A percentile compares a stretch with the other conserved stretches of the same genome.
Evolutionary conservation across 2,329 filamentous ascomycete species (phyloP).

Genomic region (Diplocarpon rosae): DNA sequence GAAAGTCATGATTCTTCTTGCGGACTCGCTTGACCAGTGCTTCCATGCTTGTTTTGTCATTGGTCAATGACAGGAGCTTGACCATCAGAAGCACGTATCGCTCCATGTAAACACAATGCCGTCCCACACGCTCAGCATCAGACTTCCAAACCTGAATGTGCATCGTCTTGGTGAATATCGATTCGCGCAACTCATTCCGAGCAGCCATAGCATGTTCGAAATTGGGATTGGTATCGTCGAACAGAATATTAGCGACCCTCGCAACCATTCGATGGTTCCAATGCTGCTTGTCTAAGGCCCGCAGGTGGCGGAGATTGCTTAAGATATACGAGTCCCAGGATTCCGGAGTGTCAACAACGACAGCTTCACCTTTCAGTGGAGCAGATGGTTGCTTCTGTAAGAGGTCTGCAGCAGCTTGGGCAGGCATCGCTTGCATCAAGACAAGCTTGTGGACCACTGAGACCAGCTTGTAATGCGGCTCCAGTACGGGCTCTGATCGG

Average conservation of each 20-base stretch:
- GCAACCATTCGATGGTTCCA: constrained; percentile 67
- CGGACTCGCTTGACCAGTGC: constrained; percentile 52
- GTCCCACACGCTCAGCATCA: constrained; percentile 55
- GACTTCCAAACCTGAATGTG: constrained; percentile 64
- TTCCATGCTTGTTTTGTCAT: constrained; percentile 52
- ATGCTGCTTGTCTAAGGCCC: constrained; percentile 52
- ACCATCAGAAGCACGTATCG: constrained; percentile 59
- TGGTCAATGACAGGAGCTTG: constrained; percentile 46
- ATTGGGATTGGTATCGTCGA: constrained; percentile 40
- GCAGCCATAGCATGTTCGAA: constrained; percentile 40
- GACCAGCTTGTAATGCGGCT: constrained; percentile 63
- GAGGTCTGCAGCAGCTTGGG: constrained; percentile 26
- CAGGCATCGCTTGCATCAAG: constrained; percentile 19
- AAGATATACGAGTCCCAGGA: constrained; percentile 52
- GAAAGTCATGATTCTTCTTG: constrained; percentile 46
- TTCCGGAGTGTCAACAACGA: constrained; percentile 27
- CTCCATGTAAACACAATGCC: constrained; percentile 65
- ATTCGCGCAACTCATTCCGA: constrained; percentile 53
- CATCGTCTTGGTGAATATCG: constrained; percentile 68
- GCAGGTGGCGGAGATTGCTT: constrained; percentile 27
- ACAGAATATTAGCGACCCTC: constrained; percentile 50
- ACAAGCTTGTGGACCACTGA: constrained; percentile 58
- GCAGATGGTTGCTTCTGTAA: constrained; percentile 26
- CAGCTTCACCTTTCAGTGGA: constrained; percentile 21
- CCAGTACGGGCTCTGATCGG: constrained; percentile 53